phyloP scores from a whole-genome alignment of 495 filamentous ascomycete genomes.

The Trichoderma parareesei region DNA sequence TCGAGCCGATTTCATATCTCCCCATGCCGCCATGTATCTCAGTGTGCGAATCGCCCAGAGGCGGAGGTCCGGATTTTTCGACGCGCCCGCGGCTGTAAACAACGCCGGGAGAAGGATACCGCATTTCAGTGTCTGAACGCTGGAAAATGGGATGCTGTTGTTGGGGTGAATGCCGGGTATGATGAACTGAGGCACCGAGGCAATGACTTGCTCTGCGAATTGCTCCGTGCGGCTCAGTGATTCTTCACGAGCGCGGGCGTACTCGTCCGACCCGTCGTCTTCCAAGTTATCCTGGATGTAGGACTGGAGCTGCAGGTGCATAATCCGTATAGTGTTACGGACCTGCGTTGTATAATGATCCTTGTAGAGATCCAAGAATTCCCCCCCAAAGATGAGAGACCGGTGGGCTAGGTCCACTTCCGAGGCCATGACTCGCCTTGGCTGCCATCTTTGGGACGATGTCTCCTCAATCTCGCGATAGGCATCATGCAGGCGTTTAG shows the following conservation, averaged over 20 bases:
- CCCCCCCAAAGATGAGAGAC: constrained; percentile 12
- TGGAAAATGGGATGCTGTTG: neutral
- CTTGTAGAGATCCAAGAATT: constrained; percentile 18
- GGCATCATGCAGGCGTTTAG: neutral
- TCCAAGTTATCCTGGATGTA: constrained; percentile 8
- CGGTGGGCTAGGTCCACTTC: constrained; percentile 12
- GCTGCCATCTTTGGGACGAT: constrained; percentile 15
- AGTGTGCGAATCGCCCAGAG: constrained; percentile 6
- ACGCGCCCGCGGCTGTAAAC: neutral
- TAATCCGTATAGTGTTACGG: constrained; percentile 21
- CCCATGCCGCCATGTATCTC: neutral
- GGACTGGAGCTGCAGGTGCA: constrained; percentile 24
- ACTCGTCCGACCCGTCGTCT: neutral
- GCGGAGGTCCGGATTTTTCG: neutral
- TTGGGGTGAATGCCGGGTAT: neutral
- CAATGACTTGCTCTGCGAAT: neutral
- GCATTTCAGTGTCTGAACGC: constrained; percentile 8
- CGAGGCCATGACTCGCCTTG: constrained; percentile 14
- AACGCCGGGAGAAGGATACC: constrained; percentile 10
- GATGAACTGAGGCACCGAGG: constrained; percentile 9
- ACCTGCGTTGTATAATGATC: constrained; percentile 20
- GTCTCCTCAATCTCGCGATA: neutral
- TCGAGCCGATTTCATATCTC: neutral
- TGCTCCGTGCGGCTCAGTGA: neutral
- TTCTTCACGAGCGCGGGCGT: neutral